Percentiles rank a stretch among this genome's conserved stretches.
Evolutionary conservation across 2,329 filamentous ascomycete species (phyloP).

Genomic region (Chrysoporthe puriensis): DNA sequence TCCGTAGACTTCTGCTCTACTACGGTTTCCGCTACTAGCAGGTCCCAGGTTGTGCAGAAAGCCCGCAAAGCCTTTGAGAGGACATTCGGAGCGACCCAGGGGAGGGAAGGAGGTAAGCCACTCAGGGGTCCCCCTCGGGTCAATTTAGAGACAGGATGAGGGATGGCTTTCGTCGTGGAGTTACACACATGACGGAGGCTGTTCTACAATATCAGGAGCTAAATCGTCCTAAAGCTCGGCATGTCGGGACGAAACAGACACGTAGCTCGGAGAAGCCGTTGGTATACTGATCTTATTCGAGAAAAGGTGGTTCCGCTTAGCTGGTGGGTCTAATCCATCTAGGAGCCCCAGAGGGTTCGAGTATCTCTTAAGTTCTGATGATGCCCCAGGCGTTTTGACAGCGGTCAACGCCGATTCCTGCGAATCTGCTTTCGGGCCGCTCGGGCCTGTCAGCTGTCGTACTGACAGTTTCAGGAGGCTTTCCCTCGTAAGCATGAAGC

Average conservation of each 20-base stretch:
- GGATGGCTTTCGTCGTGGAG: background rate
- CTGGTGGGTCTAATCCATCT: background rate
- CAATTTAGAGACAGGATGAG: background rate
- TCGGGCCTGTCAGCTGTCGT: constrained; percentile 20
- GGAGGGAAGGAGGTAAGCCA: background rate
- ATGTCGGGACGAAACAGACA: background rate
- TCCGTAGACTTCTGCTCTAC: background rate
- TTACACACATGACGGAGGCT: constrained; percentile 5
- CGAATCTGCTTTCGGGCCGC: constrained; percentile 10
- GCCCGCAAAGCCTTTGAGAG: background rate
- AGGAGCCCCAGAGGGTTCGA: background rate
- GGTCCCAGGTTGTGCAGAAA: background rate
- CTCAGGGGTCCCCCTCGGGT: background rate
- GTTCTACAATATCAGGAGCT: constrained; percentile 13
- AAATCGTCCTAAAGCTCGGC: constrained; percentile 3
- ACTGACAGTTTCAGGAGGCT: background rate
- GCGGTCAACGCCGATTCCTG: background rate
- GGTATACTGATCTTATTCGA: background rate
- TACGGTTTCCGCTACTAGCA: background rate
- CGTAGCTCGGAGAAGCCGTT: background rate
- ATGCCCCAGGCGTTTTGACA: background rate
- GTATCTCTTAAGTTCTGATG: background rate
- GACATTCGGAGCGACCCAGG: background rate
- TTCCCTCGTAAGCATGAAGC: background rate
- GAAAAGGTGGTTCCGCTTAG: background rate